phyloP scores from a whole-genome alignment of 768 basidiomycete genomes.

The Imleria badia region DNA sequence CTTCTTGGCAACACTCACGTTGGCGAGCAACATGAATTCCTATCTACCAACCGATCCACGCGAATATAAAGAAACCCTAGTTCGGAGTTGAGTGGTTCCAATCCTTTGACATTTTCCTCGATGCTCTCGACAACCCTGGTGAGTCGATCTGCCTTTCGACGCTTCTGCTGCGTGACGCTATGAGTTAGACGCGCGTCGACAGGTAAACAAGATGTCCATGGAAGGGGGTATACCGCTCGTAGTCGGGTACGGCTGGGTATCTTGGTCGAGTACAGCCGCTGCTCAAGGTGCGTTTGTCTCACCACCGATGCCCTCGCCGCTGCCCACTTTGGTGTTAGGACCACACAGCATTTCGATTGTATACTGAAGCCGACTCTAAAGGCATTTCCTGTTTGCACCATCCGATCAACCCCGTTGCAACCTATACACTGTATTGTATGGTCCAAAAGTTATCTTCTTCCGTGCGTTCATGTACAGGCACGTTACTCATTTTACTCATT shows the following conservation, averaged over 20 bases:
- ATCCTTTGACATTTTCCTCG: constrained; percentile 88
- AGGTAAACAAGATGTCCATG: constrained; percentile 98
- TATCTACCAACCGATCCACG: constrained; percentile 92
- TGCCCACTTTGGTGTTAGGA: constrained; percentile 48
- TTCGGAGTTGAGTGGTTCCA: constrained; percentile 94
- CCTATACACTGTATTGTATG: constrained; percentile 99
- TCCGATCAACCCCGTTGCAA: constrained; percentile 93
- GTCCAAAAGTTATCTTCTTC: constrained; percentile 95
- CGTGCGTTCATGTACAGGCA: constrained; percentile 49
- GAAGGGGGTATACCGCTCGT: constrained; percentile 88
- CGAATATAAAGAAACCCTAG: constrained; percentile 91
- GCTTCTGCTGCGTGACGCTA: background rate
- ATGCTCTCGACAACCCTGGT: constrained; percentile 97
- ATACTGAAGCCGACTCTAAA: constrained; percentile 91
- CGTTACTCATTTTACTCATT: background rate
- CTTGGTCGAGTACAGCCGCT: constrained; percentile 96
- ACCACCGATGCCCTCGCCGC: background rate
- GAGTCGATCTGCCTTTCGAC: constrained; percentile 20
- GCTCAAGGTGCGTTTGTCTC: constrained; percentile 59
- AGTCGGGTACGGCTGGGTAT: constrained; percentile 96
- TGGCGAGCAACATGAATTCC: constrained; percentile 98
- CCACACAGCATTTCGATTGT: constrained; percentile 93
- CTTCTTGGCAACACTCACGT: constrained; percentile 87
- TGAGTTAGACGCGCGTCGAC: constrained; percentile 78
- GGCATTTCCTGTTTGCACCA: constrained; percentile 96